A percentile compares a stretch with the other conserved stretches of the same genome.
Conservation (phyloP, 495 filamentous ascomycete genomes). For the Aspergillus kassunensis region DNA sequence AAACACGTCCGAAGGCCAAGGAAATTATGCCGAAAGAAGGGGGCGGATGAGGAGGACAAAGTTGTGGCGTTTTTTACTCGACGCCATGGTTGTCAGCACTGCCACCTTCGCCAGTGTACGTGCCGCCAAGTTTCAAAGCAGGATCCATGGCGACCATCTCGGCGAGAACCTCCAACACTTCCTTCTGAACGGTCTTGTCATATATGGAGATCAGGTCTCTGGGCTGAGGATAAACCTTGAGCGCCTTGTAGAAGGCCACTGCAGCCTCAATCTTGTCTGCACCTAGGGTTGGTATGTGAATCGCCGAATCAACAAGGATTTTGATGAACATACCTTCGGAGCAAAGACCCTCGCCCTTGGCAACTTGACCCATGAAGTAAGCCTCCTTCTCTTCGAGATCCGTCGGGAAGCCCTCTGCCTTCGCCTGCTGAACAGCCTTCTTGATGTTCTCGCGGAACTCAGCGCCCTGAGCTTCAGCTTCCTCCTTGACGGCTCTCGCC, state of each 20-base stretch:
- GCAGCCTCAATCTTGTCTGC: slow-evolving; percentile 76
- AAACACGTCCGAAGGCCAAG: slow-evolving; percentile 14
- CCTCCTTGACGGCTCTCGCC: slow-evolving; percentile 71
- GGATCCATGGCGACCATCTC: slow-evolving; percentile 95
- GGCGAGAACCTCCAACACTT: slow-evolving; percentile 88
- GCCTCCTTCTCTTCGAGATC: slow-evolving; percentile 87
- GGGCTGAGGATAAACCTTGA: slow-evolving; percentile 96
- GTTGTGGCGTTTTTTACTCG: slow-evolving; percentile 24
- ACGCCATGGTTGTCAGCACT: slow-evolving; percentile 39
- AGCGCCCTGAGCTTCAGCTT: slow-evolving; percentile 62
- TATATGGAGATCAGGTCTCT: slow-evolving; percentile 92
- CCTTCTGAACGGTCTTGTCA: slow-evolving; percentile 96
- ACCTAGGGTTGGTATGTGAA: slow-evolving; percentile 45
- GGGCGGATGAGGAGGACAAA: slow-evolving; percentile 8
- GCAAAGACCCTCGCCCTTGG: slow-evolving; percentile 74
- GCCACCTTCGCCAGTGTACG: slow-evolving; percentile 38
- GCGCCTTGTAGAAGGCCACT: slow-evolving; percentile 91
- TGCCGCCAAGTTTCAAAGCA: slow-evolving; percentile 56
- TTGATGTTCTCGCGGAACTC: slow-evolving; percentile 70
- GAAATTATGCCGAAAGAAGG: slow-evolving; percentile 10
- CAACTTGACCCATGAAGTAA: slow-evolving; percentile 94
- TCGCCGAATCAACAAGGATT: slow-evolving; percentile 1
- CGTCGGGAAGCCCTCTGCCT: slow-evolving; percentile 85
- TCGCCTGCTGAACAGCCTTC: slow-evolving; percentile 66
- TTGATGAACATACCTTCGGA: slow-evolving; percentile 54